These are phyloP conservation scores for Fistulifera solaris DNA, from an alignment of 108 stramenopile genomes.

Conservation along the genomic window DNA sequence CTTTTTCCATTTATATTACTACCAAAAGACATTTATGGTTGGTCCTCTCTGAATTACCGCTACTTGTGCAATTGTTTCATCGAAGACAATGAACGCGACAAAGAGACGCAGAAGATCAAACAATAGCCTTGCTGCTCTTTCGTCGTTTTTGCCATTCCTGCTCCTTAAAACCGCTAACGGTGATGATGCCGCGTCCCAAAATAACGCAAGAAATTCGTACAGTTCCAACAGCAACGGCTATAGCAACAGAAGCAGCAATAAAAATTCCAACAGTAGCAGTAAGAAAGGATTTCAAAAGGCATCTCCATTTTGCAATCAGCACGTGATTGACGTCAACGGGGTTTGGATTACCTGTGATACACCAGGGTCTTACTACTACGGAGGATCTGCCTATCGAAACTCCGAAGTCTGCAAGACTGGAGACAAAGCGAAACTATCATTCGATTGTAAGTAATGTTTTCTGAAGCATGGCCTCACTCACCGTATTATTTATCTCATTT, in stretches of 20 bases:
- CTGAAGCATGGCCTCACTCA: background rate
- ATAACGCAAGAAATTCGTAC: background rate
- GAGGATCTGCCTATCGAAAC: background rate
- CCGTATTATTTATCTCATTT: background rate
- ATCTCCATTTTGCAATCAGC: background rate
- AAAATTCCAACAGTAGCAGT: background rate
- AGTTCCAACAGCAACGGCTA: background rate
- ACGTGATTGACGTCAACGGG: background rate
- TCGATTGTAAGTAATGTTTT: constrained; percentile 10
- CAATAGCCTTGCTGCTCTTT: no score
- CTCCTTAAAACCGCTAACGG: no score
- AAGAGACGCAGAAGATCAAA: background rate
- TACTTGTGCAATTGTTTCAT: background rate
- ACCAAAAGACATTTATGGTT: no score
- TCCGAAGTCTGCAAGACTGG: constrained; percentile 1
- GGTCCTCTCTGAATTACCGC: no score
- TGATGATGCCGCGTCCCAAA: no score
- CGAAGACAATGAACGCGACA: background rate
- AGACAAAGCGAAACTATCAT: constrained; percentile 6
- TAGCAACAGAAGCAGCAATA: background rate
- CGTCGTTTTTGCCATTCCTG: no score
- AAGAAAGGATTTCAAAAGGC: background rate
- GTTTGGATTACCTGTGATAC: constrained; percentile 11
- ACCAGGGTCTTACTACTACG: constrained; percentile 1
- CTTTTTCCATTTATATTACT: no score